Percentiles rank a stretch among this genome's conserved stretches.
Evolutionary conservation across 345 rosid genomes (phyloP).

Genomic region (Cardamine resedifolia): DNA sequence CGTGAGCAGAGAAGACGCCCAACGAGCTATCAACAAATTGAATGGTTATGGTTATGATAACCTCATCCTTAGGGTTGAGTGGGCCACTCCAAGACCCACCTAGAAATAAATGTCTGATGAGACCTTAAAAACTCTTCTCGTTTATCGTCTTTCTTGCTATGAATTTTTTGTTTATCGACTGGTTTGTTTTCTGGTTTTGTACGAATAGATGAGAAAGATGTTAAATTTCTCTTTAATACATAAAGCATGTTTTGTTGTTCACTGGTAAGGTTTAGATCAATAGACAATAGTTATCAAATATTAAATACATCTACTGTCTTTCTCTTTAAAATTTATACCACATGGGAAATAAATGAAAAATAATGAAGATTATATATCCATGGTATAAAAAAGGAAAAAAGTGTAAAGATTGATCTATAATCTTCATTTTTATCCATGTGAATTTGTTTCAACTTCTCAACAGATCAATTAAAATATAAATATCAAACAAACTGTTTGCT

Average conservation of each 20-base stretch:
- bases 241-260: background rate
- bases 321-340: too few relatives aligned
- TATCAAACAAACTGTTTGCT: background rate
- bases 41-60: constrained; percentile 93
- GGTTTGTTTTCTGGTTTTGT: constrained; percentile 12
- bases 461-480: background rate
- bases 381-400: too few relatives aligned
- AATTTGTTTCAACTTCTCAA: background rate
- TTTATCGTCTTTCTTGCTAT: constrained; percentile 1
- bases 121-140: constrained; percentile 15
- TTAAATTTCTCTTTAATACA: constrained; percentile 7
- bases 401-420: background rate
- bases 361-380: too few relatives aligned
- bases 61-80: constrained; percentile 89
- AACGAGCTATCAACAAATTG: constrained; percentile 81
- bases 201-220: constrained; percentile 1
- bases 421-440: background rate
- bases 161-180: constrained; percentile 18
- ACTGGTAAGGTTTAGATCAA: background rate
- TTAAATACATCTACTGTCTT: too few relatives aligned
- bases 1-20: constrained; percentile 82
- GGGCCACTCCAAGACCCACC: constrained; percentile 87
- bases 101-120: constrained; percentile 34
- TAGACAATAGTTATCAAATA: background rate
- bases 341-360: too few relatives aligned